Conservation (phyloP, 257 asterid species). For the Plectranthus barbatus region DNA sequence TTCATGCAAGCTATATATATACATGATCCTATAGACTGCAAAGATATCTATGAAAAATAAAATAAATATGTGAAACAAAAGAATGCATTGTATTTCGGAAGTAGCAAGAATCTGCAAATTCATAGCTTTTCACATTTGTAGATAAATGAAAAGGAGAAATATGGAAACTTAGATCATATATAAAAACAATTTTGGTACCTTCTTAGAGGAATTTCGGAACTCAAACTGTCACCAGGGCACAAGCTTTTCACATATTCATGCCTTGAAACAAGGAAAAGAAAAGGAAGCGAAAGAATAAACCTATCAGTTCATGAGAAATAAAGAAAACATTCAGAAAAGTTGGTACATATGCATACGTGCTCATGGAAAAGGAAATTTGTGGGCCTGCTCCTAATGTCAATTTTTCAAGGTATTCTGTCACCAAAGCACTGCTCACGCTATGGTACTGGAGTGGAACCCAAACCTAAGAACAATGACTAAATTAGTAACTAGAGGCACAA, state of each 20-base stretch:
- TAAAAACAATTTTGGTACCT: slow-evolving; percentile 36
- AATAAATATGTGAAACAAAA: too few relatives aligned
- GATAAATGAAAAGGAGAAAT: slow-evolving; percentile 1
- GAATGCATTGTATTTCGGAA: not conserved
- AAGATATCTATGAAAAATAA: not conserved
- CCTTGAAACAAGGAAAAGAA: slow-evolving; percentile 38
- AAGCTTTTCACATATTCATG: slow-evolving; percentile 54
- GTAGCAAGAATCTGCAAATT: not conserved
- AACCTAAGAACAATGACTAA: slow-evolving; percentile 27
- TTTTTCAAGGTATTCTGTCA: slow-evolving; percentile 37
- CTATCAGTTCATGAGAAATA: slow-evolving; percentile 1
- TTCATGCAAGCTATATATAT: not conserved
- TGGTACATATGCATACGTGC: slow-evolving; percentile 43
- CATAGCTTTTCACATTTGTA: not conserved
- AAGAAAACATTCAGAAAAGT: not conserved
- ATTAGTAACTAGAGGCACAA: not conserved
- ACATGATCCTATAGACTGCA: not conserved
- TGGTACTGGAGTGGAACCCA: slow-evolving; percentile 77
- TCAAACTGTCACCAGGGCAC: slow-evolving; percentile 42
- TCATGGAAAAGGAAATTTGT: slow-evolving; percentile 52
- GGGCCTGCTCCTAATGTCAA: slow-evolving; percentile 43
- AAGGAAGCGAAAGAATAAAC: not conserved
- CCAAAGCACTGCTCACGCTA: slow-evolving; percentile 45
- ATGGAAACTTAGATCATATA: not conserved
- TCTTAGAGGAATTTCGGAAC: slow-evolving; percentile 34